Conservation (phyloP, 2,329 filamentous ascomycete genomes). For the Sporothrix globosa region DNA sequence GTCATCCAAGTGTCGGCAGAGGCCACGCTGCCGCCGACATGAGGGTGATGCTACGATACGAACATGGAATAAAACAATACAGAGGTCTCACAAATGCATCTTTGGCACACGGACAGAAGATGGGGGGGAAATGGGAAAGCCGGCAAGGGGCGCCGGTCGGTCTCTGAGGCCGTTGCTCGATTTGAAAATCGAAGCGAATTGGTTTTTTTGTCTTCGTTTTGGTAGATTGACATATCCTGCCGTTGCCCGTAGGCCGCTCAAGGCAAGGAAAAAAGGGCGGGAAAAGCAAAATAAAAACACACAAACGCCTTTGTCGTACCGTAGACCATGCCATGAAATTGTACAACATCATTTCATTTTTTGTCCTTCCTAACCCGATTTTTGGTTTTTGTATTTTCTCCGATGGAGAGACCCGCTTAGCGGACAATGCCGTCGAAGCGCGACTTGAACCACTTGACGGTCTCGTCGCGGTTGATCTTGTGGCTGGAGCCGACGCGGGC, state of each 20-base stretch:
- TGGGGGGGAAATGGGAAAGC: constrained; percentile 50
- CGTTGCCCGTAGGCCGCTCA: background rate
- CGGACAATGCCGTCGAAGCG: constrained; percentile 98
- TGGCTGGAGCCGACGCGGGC: constrained; percentile 82
- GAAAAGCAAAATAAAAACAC: constrained; percentile 20
- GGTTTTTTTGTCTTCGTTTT: constrained; percentile 48
- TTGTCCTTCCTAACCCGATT: constrained; percentile 27
- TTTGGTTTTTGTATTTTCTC: constrained; percentile 35
- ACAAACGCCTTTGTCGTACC: constrained; percentile 29
- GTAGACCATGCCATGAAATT: constrained; percentile 29
- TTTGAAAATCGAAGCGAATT: constrained; percentile 54
- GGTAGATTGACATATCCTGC: constrained; percentile 18
- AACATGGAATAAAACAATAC: background rate
- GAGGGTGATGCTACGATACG: background rate
- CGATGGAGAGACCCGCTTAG: constrained; percentile 59
- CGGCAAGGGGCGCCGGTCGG: constrained; percentile 69
- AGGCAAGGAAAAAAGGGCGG: constrained; percentile 2
- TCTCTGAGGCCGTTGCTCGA: constrained; percentile 72
- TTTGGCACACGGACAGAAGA: background rate
- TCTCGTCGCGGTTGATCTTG: constrained; percentile 93
- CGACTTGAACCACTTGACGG: constrained; percentile 90
- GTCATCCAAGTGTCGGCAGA: constrained; percentile 45
- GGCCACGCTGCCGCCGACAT: constrained; percentile 9
- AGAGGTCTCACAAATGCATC: background rate
- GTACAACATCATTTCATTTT: constrained; percentile 21